A percentile compares a stretch with the other conserved stretches of the same genome.
Conservation (phyloP, 352 stramenopile genomes). For the Thraustotheca clavata region DNA sequence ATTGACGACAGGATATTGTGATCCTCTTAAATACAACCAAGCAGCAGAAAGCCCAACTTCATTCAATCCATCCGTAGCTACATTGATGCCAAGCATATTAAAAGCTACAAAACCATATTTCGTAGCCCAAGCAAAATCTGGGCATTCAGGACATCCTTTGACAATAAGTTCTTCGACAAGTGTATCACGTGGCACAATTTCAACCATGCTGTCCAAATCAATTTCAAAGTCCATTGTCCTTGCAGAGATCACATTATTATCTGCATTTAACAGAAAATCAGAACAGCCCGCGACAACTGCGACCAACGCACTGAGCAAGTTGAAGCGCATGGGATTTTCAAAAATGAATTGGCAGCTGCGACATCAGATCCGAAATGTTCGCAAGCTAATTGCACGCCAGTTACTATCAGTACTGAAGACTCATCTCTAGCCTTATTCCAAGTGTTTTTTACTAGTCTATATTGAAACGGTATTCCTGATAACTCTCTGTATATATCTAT, state of each 20-base stretch:
- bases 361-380: background rate
- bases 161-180: conserved; percentile 7
- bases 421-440: no score
- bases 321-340: background rate
- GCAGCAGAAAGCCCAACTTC: conserved; percentile 12
- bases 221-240: conserved; percentile 16
- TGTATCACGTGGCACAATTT: conserved; percentile 6
- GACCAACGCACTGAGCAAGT: background rate
- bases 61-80: conserved; percentile 11
- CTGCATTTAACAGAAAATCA: background rate
- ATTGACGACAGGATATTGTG: conserved; percentile 7
- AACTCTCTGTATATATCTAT: no score
- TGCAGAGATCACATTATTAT: conserved; percentile 5
- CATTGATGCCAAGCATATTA: conserved; percentile 7
- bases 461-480: no score
- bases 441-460: no score
- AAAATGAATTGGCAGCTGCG: background rate
- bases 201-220: background rate
- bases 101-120: conserved; percentile 15
- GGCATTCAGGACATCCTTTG: background rate
- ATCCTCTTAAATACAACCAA: conserved; percentile 8
- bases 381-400: background rate
- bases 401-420: no score
- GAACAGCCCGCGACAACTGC: conserved; percentile 1
- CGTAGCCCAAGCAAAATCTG: conserved; percentile 11